A percentile compares a stretch with the other conserved stretches of the same genome.
These are phyloP conservation scores for Termitomyces sp. DNA, from an alignment of 768 basidiomycete species.

Conservation along the genomic window DNA sequence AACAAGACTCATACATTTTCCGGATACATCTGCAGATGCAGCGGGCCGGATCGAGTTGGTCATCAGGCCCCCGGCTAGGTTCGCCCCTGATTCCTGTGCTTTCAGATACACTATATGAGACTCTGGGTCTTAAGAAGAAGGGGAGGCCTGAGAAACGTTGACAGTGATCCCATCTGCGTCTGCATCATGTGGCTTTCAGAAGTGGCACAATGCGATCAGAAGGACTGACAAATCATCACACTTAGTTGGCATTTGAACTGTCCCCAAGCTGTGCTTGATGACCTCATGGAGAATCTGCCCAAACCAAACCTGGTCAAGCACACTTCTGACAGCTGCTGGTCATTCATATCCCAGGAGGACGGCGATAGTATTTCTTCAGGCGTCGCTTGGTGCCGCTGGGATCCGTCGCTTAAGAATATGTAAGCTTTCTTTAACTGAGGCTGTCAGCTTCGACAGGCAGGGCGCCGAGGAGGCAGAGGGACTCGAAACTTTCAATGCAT, in stretches of 20 bases:
- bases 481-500: not conserved
- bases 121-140: not conserved
- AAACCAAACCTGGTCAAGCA: not conserved
- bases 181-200: not conserved
- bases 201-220: not conserved
- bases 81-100: not conserved
- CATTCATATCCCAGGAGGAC: not conserved
- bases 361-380: not conserved
- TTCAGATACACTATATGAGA: not conserved
- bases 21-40: not conserved
- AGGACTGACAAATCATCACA: not conserved
- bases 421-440: not conserved
- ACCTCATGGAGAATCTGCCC: not conserved
- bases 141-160: not conserved
- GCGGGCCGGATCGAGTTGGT: slow-evolving; percentile 1
- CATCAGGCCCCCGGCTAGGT: not conserved
- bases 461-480: not conserved
- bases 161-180: not conserved
- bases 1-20: not conserved
- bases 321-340: not conserved
- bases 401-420: not conserved
- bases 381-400: not conserved
- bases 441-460: not conserved
- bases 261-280: not conserved
- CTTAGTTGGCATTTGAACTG: not conserved